These are phyloP conservation scores for Claviceps sp. DNA, from an alignment of 2,329 filamentous ascomycete genomes.

Conservation along the genomic window DNA sequence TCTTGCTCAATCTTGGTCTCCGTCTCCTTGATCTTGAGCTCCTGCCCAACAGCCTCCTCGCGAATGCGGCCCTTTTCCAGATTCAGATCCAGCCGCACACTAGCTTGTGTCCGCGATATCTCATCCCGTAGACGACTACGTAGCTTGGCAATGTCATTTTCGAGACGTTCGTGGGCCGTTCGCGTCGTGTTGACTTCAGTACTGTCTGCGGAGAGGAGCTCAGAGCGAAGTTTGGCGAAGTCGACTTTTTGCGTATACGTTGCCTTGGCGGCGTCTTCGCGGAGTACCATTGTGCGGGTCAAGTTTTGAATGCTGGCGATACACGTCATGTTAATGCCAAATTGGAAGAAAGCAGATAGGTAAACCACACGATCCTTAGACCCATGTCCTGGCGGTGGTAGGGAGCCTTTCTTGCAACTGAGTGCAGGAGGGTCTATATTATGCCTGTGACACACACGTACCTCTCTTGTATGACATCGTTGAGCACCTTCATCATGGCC, in stretches of 20 bases:
- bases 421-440: too few species aligned
- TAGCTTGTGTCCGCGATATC: slow-evolving; percentile 86
- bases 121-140: slow-evolving; percentile 84
- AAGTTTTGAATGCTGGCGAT: slow-evolving; percentile 74
- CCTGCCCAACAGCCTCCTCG: slow-evolving; percentile 91
- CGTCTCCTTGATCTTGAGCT: slow-evolving; percentile 97
- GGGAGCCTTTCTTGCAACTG: too few species aligned
- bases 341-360: neutral
- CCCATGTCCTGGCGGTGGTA: too few species aligned
- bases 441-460: slow-evolving; percentile 15
- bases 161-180: slow-evolving; percentile 78
- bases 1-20: slow-evolving; percentile 98
- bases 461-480: slow-evolving; percentile 95
- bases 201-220: slow-evolving; percentile 82
- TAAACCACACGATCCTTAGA: too few species aligned
- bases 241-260: slow-evolving; percentile 85
- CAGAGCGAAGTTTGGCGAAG: slow-evolving; percentile 91
- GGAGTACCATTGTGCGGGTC: slow-evolving; percentile 92
- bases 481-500: slow-evolving; percentile 96
- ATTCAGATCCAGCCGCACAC: slow-evolving; percentile 83
- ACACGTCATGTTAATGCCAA: neutral
- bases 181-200: slow-evolving; percentile 83
- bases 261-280: slow-evolving; percentile 78
- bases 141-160: slow-evolving; percentile 89
- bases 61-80: slow-evolving; percentile 92